A percentile compares a stretch with the other conserved stretches of the same genome.
Evolutionary conservation across 2,329 filamentous ascomycete species (phyloP).

Genomic region (Leptosphaerulina australis): DNA sequence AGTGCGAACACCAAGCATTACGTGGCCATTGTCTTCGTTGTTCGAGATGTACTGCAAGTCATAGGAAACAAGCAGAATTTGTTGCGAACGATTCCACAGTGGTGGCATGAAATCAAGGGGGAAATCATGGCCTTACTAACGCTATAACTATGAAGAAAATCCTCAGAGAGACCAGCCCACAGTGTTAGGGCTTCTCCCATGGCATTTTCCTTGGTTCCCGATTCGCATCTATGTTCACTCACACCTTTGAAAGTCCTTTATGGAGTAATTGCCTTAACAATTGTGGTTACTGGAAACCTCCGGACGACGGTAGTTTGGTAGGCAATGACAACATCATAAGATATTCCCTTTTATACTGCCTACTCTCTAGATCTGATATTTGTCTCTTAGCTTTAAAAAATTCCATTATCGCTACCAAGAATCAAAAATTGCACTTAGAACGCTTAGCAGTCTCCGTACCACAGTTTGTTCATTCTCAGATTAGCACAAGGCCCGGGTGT

Average conservation of each 20-base stretch:
- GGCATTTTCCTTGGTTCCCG: conserved; percentile 52
- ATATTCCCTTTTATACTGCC: conserved; percentile 55
- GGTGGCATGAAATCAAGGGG: neutral
- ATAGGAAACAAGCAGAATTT: conserved; percentile 51
- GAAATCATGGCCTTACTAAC: neutral
- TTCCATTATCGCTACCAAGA: conserved; percentile 37
- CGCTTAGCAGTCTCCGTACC: conserved; percentile 48
- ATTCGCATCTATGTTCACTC: conserved; percentile 49
- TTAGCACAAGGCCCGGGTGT: conserved; percentile 39
- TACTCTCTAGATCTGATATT: conserved; percentile 46
- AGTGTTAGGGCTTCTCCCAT: conserved; percentile 58
- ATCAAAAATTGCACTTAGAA: conserved; percentile 44
- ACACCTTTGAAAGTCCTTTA: conserved; percentile 52
- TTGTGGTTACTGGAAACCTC: conserved; percentile 43
- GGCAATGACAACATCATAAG: conserved; percentile 54
- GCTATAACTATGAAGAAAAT: conserved; percentile 7
- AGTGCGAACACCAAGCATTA: conserved; percentile 51
- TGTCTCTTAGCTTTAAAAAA: conserved; percentile 50
- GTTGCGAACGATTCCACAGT: conserved; percentile 20
- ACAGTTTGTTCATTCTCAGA: conserved; percentile 49
- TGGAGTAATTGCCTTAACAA: conserved; percentile 54
- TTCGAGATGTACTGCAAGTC: conserved; percentile 58
- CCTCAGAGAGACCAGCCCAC: conserved; percentile 38
- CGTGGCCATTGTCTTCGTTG: conserved; percentile 55
- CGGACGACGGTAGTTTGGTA: conserved; percentile 50